Evolutionary conservation across 2,329 filamentous ascomycete species (phyloP).

Genomic region (Cytospora chrysosperma): DNA sequence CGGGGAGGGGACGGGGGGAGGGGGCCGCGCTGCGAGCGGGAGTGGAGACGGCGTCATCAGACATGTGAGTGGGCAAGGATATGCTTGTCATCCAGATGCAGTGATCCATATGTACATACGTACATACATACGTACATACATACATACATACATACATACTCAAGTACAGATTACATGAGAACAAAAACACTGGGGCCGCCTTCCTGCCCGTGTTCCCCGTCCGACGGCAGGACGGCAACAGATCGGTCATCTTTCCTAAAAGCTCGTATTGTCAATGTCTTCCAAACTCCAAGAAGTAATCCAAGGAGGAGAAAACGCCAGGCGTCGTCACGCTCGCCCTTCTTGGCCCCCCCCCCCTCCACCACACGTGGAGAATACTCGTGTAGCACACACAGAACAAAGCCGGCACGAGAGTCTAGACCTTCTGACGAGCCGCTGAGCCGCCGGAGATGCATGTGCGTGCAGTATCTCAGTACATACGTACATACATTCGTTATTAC

Average conservation of each 20-base stretch:
- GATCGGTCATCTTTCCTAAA: neutral
- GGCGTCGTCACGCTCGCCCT: constrained; percentile 8
- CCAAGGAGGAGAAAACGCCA: neutral
- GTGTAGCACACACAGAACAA: neutral
- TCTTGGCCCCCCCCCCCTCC: neutral
- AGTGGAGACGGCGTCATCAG: constrained; percentile 9
- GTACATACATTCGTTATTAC: neutral
- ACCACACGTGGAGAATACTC: neutral
- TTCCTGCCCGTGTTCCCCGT: neutral
- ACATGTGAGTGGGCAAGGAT: constrained; percentile 7
- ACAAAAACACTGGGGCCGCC: neutral
- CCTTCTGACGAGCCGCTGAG: constrained; percentile 16
- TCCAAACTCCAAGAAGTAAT: neutral
- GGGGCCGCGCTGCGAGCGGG: constrained; percentile 4
- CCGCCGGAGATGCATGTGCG: constrained; percentile 15
- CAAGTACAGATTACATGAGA: too few species aligned
- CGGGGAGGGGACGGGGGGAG: too few species aligned
- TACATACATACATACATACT: too few species aligned
- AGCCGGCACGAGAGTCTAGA: constrained; percentile 9
- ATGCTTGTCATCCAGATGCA: neutral
- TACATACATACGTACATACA: too few species aligned
- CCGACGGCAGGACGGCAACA: neutral
- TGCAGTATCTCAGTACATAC: constrained; percentile 10
- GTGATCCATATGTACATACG: too few species aligned
- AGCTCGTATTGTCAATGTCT: neutral